Evolutionary conservation across 306 rosid species (phyloP), one percentile per base, ranked within the genome.

Genomic region (Pterocarpus santalinus): DNA sequence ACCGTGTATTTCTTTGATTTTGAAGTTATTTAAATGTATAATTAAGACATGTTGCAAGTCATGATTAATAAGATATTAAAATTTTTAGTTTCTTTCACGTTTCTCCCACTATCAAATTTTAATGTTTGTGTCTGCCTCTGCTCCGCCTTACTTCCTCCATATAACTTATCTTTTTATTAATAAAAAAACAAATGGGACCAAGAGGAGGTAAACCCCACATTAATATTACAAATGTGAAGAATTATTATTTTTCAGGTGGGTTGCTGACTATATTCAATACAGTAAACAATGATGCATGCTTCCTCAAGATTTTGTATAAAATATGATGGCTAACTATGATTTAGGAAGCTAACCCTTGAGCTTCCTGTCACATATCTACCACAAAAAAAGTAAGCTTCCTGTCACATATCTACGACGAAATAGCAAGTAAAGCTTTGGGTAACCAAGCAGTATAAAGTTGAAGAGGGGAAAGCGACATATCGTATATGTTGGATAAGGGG

Each of bases 81-180:
- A 22, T 22, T 22, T 55, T 68, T 38, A 17, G 65, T 85, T 73
- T 73, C 84, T 74, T 82, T 35, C 79, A 85, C 84, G 81, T 74
- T 82, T 81, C 35, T 34, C 63, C 82, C 56, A 76, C 73, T 67
- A 39, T 9, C 47, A 43, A 43, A 43, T 43, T 1, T 43, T 43
- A 33, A 9, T 63, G 52, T 14, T 15, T 76, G 15, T 51, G 51
- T 14, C 22, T 76, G 52, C 57, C 58, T n/a, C 53, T 65, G 41
- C 33, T 28, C 49, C 73, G 8, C 80, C 16, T 33, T 49, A 32
- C 73, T n/a, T 66, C 62, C 39, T 38, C 34, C 33, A 35, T 22
- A 8, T 12, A 61, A 6, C 65, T 38, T 11, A 10, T 12, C n/a
- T 33, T 39, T 53, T 14, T 15, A 65, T 34, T 66, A 49, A 47